Conservation (phyloP, 31 red algal genomes). For the Pterothamnion heteromorphum region DNA sequence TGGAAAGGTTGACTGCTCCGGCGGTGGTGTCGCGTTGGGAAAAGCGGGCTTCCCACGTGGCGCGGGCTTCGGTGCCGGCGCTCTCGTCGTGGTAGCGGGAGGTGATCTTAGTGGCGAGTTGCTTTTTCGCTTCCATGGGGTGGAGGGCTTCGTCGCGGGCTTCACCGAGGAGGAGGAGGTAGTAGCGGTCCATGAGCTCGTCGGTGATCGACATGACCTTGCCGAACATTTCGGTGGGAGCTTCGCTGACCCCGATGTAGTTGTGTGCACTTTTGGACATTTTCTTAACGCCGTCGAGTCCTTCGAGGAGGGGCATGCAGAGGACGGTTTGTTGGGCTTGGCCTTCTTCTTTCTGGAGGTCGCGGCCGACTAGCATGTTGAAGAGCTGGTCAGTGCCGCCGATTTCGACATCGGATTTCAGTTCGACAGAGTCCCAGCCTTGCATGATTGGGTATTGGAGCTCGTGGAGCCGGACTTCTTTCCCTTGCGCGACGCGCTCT, state of each 20-base stretch:
- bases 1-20: not conserved
- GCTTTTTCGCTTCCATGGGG: not conserved
- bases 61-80: not conserved
- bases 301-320: not conserved
- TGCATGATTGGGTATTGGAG: constrained; percentile 31
- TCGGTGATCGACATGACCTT: constrained; percentile 8
- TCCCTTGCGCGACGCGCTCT: not conserved
- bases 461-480: constrained; percentile 10
- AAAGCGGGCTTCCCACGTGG: not conserved
- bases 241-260: not conserved
- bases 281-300: not conserved
- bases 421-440: constrained; percentile 2
- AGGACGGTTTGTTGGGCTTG: not conserved
- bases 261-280: not conserved
- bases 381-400: constrained; percentile 25
- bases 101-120: not conserved
- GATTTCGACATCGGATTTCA: not conserved
- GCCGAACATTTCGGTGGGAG: not conserved
- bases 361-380: constrained; percentile 15
- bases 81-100: not conserved
- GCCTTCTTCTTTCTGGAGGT: not conserved
- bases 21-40: not conserved
- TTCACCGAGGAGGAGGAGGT: not conserved
- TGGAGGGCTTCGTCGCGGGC: not conserved
- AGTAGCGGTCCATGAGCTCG: constrained; percentile 12